These are phyloP conservation scores for Aspergillus ostianus DNA, from an alignment of 495 filamentous ascomycete genomes.

Conservation along the genomic window DNA sequence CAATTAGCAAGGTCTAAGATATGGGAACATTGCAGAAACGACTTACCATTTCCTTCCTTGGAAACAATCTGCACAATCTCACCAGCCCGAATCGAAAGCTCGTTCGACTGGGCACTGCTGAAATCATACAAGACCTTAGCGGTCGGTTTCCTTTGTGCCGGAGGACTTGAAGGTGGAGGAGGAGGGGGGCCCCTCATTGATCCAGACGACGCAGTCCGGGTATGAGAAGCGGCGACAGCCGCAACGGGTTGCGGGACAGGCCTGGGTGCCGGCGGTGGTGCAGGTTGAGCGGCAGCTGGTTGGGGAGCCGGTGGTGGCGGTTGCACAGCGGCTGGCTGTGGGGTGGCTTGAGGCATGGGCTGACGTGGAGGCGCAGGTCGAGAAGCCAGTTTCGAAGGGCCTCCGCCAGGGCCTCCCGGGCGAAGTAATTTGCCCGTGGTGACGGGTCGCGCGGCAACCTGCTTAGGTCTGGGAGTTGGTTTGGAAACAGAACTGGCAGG, in stretches of 20 bases:
- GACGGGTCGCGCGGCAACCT: slow-evolving; percentile 81
- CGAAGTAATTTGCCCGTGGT: slow-evolving; percentile 84
- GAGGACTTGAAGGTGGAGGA: slow-evolving; percentile 63
- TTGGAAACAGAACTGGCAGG: slow-evolving; percentile 77
- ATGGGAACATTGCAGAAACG: slow-evolving; percentile 1
- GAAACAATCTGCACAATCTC: slow-evolving; percentile 82
- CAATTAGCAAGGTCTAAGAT: slow-evolving; percentile 19
- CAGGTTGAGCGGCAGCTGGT: slow-evolving; percentile 38
- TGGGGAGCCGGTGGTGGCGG: slow-evolving; percentile 43
- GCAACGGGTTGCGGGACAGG: slow-evolving; percentile 49
- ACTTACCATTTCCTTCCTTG: slow-evolving; percentile 88
- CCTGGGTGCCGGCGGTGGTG: slow-evolving; percentile 24
- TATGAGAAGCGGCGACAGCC: slow-evolving; percentile 44
- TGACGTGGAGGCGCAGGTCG: slow-evolving; percentile 50
- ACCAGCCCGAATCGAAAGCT: slow-evolving; percentile 71
- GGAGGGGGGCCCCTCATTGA: slow-evolving; percentile 68
- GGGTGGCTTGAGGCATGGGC: slow-evolving; percentile 37
- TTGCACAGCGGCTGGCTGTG: slow-evolving; percentile 47
- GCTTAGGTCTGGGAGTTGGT: slow-evolving; percentile 82
- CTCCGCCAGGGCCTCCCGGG: slow-evolving; percentile 82
- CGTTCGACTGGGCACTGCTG: slow-evolving; percentile 69
- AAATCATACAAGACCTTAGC: slow-evolving; percentile 90
- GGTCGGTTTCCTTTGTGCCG: slow-evolving; percentile 68
- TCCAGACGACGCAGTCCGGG: slow-evolving; percentile 51
- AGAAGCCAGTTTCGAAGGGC: slow-evolving; percentile 66